Base-by-base conservation (phyloP, 2,329 filamentous ascomycete genomes). In the Fusarium praegraminearum region DNA sequence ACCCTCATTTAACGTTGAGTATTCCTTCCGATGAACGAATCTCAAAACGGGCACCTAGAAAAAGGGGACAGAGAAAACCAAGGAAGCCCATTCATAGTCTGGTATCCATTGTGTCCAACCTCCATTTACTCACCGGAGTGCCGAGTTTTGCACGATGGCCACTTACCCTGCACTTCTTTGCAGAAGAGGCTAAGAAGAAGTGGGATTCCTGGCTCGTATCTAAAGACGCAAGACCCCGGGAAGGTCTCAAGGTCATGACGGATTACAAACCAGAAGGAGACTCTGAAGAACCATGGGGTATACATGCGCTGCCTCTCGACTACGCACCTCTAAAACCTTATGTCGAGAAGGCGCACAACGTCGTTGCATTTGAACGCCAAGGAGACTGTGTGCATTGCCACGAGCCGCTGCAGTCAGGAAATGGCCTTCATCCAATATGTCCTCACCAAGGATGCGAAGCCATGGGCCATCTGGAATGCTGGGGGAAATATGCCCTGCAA, bases 91-190 rank as follows among this genome's bases (percentile, higher is more conserved):
- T 81, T 3, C 83, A 85, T 32, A 91, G 85, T 18, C 77, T 97
- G 45, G 85, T 82, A 26, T 91, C 91, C 5, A 85, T 93, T 40
- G 78, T 98, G 30, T 90, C 91, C 5, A 96, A 97, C 73, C 79
- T 98, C 28, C 92, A 97, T 77, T 83, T 96, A 4, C 84, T 99
- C 1, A 84, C 97, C 2, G 86, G 91, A 1, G 92, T 94, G 3
- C 86, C 88, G 4, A 96, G 93, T 78, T 98, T 98, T 77, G 82
- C 84, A 18, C 84, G 89, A 46, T 97, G 94, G 95, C 95, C 95
- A 22, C 83, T 99, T 55, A 87, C 87, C 55, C 77, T 98, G 47
- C 90, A 92, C 26, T 95, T 98, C 79, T 95, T 97, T 71, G 84
- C 85, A 3, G 80, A 83, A 5, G 92, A 95, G 62, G 90, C 93